Base-by-base conservation (phyloP, 805 yeast genomes). In the Candida parachauliodes region DNA sequence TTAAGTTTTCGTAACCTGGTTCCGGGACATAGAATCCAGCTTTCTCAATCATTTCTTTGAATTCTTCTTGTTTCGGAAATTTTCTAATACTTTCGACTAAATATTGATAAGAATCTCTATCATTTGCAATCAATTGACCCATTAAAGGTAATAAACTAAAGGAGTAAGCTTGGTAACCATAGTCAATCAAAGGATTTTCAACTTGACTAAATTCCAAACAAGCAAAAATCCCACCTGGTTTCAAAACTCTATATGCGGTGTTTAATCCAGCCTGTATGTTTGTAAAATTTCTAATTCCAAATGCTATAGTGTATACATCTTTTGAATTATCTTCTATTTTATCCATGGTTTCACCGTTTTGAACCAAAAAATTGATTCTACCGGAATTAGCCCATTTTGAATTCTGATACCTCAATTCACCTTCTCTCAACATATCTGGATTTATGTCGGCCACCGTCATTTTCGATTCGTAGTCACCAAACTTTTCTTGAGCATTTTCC, bases 201-300 rank as follows among this genome's bases (percentile, higher is more conserved):
- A 93, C 96, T 57, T 89, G 93, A 38, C 95, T 83, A 55, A 93
- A 93, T 60, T 93, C 98, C 42, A 93, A 72, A 62, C 98, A 89
- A 26, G 96, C 96, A 59, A 93, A 93, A 32, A 93, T 85, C 52
- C 98, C 98, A 53, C 98, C 98, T 9, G 98, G 98, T 62, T 83
- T 87, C 57, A 93, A 76, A 21, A 91, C 95, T 51, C 98, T 77
- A 68, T 91, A 84, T 23, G 98, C 98, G n/a, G 97, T 83, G 50
- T 85, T 74, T 52, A 93, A 72, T 20, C 98, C 98, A 4, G 88
- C 88, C 62, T 89, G 96, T 51, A 93, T 81, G 59, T 93, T 74
- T 41, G 98, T 93, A 63, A 94, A 93, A 64, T 93, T 93, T 63
- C 98, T 79, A 65, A 93, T 93, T 42, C 98, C 98, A 60, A 93